Base-by-base conservation (phyloP, 352 stramenopile species). In the Peronospora destructor region DNA sequence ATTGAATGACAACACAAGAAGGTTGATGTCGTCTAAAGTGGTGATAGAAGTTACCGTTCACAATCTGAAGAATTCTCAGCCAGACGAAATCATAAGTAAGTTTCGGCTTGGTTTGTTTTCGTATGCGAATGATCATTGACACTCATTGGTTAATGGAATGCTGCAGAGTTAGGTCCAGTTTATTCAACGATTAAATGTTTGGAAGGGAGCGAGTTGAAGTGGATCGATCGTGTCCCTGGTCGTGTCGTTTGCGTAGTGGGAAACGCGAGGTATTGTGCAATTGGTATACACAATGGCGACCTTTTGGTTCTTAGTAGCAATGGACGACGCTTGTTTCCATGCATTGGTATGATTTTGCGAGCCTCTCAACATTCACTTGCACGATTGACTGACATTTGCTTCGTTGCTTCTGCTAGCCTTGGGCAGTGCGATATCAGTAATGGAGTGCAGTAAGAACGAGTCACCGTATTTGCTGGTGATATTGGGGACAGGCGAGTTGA, bases 211-310 rank as follows among this genome's bases (percentile, higher is more conserved):
- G 66, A 68, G 17, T 50, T 78, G 33, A 85, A 84, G 46, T 94
- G 84, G 84, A 84, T 90, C 37, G 84, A 94, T 59, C 75, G 84
- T 2, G 60, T 94, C 32, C 66, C 78, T 52, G 84, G 80, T 1
- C 66, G 76, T 19, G 68, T 68, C 5, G 66, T 84, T 11, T 73
- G 60, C 34, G 71, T 66, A 21, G 68, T 68, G 6, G 84, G 80
- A 41, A 94, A 94, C 52, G 67, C 69, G 12, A 61, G 28, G 2
- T 84, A 87, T 35, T 87, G 64, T 42, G 76, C 73, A 3, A 28
- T 91, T 23, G 76, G 64, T n/a, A 68, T 76, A 16, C 58, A 68
- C 45, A 86, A 68, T 5, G 84, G 84, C 0, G 69, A 88, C 30
- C 56, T 94, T 10, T 82, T 87, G 48, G 45, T 91, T 17, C 33